Evolutionary conservation across 2,329 filamentous ascomycete species (phyloP).

Genomic region (Harringtonia lauricola): DNA sequence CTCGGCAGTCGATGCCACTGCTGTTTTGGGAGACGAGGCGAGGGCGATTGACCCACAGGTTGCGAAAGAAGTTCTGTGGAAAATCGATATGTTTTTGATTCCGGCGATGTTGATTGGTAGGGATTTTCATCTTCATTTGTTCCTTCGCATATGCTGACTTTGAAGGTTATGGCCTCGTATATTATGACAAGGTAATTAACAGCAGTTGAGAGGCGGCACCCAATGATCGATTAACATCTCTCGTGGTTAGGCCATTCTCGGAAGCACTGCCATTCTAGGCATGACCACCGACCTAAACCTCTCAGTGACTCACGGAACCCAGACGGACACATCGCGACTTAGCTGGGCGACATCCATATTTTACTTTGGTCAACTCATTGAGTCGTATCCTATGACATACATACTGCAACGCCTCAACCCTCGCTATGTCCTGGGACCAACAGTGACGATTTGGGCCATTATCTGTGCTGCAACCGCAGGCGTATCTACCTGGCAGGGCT

Average conservation of each 20-base stretch:
- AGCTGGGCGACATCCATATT: slow-evolving; percentile 71
- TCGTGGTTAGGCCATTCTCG: slow-evolving; percentile 69
- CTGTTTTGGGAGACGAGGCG: too few species aligned
- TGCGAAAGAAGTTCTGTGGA: slow-evolving; percentile 41
- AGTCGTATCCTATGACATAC: slow-evolving; percentile 64
- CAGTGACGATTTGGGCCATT: slow-evolving; percentile 55
- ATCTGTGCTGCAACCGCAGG: slow-evolving; percentile 44
- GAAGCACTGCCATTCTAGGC: slow-evolving; percentile 61
- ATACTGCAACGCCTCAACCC: slow-evolving; percentile 56
- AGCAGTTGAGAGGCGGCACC: too few species aligned
- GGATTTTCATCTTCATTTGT: too few species aligned
- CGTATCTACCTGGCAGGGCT: slow-evolving; percentile 35
- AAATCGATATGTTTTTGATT: slow-evolving; percentile 46
- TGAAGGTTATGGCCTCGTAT: slow-evolving; percentile 57
- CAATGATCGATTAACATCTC: too few species aligned
- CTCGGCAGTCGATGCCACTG: too few species aligned
- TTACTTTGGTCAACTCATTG: slow-evolving; percentile 70
- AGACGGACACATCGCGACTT: slow-evolving; percentile 56
- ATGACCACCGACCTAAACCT: slow-evolving; percentile 58
- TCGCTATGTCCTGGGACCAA: slow-evolving; percentile 49
- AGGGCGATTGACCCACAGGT: too few species aligned
- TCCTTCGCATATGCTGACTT: too few species aligned
- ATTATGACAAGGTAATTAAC: slow-evolving; percentile 65
- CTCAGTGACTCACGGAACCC: slow-evolving; percentile 39
- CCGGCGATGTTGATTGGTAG: slow-evolving; percentile 44